phyloP scores from a whole-genome alignment of 2,329 filamentous ascomycete species.

The Neonectria faginata region DNA sequence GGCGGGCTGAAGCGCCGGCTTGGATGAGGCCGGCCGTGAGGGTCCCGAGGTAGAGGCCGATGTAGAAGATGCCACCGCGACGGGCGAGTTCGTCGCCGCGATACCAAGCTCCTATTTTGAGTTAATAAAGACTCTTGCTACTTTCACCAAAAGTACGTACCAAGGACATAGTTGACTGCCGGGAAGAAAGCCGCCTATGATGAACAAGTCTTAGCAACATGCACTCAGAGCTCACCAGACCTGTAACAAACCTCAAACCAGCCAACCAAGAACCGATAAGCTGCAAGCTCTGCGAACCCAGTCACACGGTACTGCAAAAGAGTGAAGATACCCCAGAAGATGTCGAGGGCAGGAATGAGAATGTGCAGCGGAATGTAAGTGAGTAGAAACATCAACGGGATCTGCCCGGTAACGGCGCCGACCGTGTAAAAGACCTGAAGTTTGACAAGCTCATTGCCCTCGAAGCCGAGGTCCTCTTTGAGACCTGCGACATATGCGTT shows the following conservation, averaged over 20 bases:
- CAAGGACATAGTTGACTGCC: slow-evolving; percentile 53
- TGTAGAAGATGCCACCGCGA: no score
- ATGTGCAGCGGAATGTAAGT: slow-evolving; percentile 60
- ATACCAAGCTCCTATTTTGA: no score
- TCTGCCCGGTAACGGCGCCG: slow-evolving; percentile 62
- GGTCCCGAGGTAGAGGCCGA: no score
- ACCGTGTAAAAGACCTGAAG: slow-evolving; percentile 62
- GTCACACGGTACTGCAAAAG: slow-evolving; percentile 62
- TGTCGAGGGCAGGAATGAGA: slow-evolving; percentile 62
- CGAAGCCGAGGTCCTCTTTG: slow-evolving; percentile 62
- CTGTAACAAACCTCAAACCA: slow-evolving; percentile 58
- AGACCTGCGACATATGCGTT: slow-evolving; percentile 68
- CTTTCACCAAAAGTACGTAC: no score
- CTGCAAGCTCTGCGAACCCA: slow-evolving; percentile 61
- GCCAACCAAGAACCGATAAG: slow-evolving; percentile 66
- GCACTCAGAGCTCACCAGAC: background rate
- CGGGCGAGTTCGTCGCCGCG: no score
- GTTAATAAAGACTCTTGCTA: no score
- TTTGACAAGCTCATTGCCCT: slow-evolving; percentile 66
- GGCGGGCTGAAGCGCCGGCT: no score
- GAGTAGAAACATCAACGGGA: slow-evolving; percentile 65
- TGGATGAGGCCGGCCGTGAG: no score
- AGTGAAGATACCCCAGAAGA: slow-evolving; percentile 67
- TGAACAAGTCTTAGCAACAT: slow-evolving; percentile 1
- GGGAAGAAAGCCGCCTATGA: slow-evolving; percentile 52